These are phyloP conservation scores for Fremontodendron californicum DNA, from an alignment of 345 rosid genomes.

Conservation along the genomic window DNA sequence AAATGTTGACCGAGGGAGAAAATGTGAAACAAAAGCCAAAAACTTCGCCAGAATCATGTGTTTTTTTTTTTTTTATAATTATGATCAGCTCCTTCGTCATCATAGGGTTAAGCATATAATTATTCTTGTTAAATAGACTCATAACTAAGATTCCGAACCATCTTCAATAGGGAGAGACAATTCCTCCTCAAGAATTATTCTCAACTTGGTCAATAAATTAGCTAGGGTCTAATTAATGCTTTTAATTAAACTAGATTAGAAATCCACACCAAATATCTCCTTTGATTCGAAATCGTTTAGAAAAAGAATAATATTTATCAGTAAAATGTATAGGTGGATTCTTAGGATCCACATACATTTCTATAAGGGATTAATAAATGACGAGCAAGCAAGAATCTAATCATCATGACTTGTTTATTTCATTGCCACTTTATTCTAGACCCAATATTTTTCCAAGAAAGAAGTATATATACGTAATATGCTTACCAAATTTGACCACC, in stretches of 20 bases:
- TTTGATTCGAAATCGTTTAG: slow-evolving; percentile 34
- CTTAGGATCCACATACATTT: slow-evolving; percentile 29
- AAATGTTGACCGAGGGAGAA: slow-evolving; percentile 12
- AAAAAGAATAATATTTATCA: slow-evolving; percentile 30
- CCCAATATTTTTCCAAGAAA: neutral
- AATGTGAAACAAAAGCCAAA: slow-evolving; percentile 46
- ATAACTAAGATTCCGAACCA: slow-evolving; percentile 19
- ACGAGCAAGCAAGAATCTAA: slow-evolving; percentile 25
- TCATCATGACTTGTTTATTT: slow-evolving; percentile 1
- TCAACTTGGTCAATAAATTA: slow-evolving; percentile 22
- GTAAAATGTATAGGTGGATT: slow-evolving; percentile 26
- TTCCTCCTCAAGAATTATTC: slow-evolving; percentile 20
- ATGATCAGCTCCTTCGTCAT: slow-evolving; percentile 25
- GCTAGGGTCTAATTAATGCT: neutral
- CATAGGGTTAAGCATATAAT: slow-evolving; percentile 9
- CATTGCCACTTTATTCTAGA: slow-evolving; percentile 28
- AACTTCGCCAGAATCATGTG: slow-evolving; percentile 46
- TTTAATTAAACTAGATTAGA: slow-evolving; percentile 5
- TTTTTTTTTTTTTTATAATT: slow-evolving; percentile 18
- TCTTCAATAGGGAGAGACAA: slow-evolving; percentile 7
- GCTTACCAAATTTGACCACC: slow-evolving; percentile 8
- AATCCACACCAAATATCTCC: slow-evolving; percentile 13
- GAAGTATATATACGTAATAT: slow-evolving; percentile 9
- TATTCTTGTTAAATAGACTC: slow-evolving; percentile 13
- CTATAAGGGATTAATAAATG: slow-evolving; percentile 20